Percentiles rank a stretch among this genome's conserved stretches.
phyloP scores from a whole-genome alignment of 495 filamentous ascomycete genomes.

The Aspergillus bertholletiae region DNA sequence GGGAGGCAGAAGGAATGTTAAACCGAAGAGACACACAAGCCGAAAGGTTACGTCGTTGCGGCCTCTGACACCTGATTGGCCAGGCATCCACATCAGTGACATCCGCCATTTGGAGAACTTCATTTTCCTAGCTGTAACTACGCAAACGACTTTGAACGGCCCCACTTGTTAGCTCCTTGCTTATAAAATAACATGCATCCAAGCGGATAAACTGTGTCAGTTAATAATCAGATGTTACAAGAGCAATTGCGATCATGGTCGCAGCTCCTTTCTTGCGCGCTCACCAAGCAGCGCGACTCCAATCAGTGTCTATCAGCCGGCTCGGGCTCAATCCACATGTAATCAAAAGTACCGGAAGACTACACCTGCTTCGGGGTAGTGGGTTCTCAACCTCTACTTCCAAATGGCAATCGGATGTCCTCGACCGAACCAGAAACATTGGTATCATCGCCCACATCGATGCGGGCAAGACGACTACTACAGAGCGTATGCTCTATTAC shows the following conservation, averaged over 20 bases:
- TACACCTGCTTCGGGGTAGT: conserved; percentile 5
- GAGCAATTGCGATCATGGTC: conserved; percentile 25
- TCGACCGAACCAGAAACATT: conserved; percentile 80
- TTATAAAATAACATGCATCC: conserved; percentile 6
- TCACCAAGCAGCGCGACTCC: conserved; percentile 22
- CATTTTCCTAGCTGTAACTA: background rate
- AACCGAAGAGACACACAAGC: background rate
- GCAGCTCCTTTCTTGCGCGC: conserved; percentile 34
- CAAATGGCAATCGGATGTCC: conserved; percentile 25
- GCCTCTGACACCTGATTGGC: conserved; percentile 19
- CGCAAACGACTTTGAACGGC: background rate
- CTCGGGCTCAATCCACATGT: background rate
- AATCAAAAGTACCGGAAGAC: conserved; percentile 4
- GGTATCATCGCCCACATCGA: conserved; percentile 99
- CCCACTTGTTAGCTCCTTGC: background rate
- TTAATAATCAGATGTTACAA: conserved; percentile 7
- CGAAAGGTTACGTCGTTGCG: conserved; percentile 22
- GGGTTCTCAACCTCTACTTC: conserved; percentile 25
- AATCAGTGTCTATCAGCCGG: conserved; percentile 2
- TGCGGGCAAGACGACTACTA: conserved; percentile 98
- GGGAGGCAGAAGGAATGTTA: conserved; percentile 4
- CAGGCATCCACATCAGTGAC: conserved; percentile 17
- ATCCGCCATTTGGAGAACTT: conserved; percentile 1
- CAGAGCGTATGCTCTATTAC: conserved; percentile 98
- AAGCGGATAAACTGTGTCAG: conserved; percentile 7